Evolutionary conservation across 305 asterid genomes (phyloP), one percentile per base, ranked within the genome.

Genomic region (Euphrasia arctica): DNA sequence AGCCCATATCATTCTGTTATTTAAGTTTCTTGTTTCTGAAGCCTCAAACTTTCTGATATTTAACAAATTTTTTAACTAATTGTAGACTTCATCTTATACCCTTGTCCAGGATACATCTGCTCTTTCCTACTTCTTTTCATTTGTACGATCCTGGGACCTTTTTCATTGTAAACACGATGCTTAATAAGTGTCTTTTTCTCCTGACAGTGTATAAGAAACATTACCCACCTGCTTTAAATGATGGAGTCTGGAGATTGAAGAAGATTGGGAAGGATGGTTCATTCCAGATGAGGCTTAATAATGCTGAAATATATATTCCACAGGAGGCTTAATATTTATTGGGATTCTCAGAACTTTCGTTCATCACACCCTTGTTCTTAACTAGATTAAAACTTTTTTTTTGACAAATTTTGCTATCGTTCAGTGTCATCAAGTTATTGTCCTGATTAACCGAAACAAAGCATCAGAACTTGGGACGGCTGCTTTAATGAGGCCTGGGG

Each of bases 191-290:
- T 25, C 27, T 25, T 25, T 25, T 25, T 25, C 27, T 25, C 27
- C 27, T 25, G 54, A 62, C 75, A 84, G 91, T 82, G 76, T 84
- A 84, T 82, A 82, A 84, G 83, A 84, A 84, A 73, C 89, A 85
- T 65, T 70, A 85, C 54, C 92, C 91, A 60, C 92, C 92, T 54
- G 76, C 79, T 58, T 69, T 85, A 60, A 74, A 65, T 32, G 92
- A 85, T 55, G 87, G 82, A 0, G 89, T 85, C 15, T 85, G 92
- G 92, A 77, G 92, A 50, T 71, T 85, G 71, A 87, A 82, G 71
- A 85, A 82, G 70, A 82, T 85, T 9, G 92, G 87, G 55, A 85
- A 85, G 60, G 89, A 79, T 57, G 92, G 92, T 49, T 63, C 92
- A 28, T 80, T 81, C 76, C 92, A 85, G 72, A 82, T 72, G 77